Evolutionary conservation across 2,329 filamentous ascomycete genomes (phyloP), one percentile per base, ranked within the genome.

Genomic region (Zelopaecilomyces penicillatus): DNA sequence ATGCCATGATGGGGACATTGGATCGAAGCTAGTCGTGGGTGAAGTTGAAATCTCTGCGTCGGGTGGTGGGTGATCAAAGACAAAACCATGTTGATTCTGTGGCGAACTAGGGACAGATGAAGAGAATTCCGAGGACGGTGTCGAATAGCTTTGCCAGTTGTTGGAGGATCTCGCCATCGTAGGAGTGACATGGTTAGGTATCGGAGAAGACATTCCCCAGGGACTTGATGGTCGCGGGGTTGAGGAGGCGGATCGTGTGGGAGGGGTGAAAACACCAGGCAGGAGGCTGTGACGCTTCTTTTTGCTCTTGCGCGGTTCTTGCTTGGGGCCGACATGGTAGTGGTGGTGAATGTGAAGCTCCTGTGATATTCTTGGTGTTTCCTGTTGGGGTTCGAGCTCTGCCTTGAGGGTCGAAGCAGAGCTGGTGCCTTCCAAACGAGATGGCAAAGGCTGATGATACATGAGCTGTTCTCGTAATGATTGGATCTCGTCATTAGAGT

Each of bases 291-390:
- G 76, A 2, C 86, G 80, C 68, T 83, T 85, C 67, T 87, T 94
- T 66, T 81, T 87, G 6, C 77, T 70, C 48, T 81, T 81, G 52
- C 77, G 76, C 11, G 62, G 58, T 46, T 85, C 81, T 19, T 75
- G 70, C 60, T 80, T 82, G 43, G 75, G 67, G 1, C 80, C 69
- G 8, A 83, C 77, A 53, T 96, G 89, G 59, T 95, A 95, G 60
- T 97, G 91, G 57, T 97, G 90, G 58, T 97, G 91, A 38, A 97
- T 86, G 56, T 96, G 91, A 10, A 96, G 69, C 56, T 93, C 87
- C 56, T 87, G 84, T 0, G 84, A 83, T 6, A 59, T 42, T 8
- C 55, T 53, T 5, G 54, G 52, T 5, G 50, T 52, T 3, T 57
- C 57, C 35, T 73, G 66, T 41, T 70, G 69, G 19, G 70, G 65